Evolutionary conservation across 495 filamentous ascomycete species (phyloP).

Genomic region (Penicillium cosmopolitanum): DNA sequence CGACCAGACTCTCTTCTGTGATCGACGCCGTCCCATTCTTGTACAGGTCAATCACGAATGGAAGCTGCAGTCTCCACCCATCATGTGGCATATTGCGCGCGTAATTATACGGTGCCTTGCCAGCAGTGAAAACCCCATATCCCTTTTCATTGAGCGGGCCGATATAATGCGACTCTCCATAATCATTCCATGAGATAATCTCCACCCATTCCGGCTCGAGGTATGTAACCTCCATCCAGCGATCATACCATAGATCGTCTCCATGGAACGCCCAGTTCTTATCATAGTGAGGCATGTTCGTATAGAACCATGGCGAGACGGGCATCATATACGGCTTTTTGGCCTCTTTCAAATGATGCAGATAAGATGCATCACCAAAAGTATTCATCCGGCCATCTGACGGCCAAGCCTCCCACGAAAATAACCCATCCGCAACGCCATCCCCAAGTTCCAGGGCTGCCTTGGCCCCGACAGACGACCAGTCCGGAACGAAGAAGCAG

Average conservation of each 20-base stretch:
- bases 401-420: conserved; percentile 79
- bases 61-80: conserved; percentile 58
- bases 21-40: conserved; percentile 56
- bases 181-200: conserved; percentile 72
- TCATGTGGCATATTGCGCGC: conserved; percentile 56
- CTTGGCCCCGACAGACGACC: conserved; percentile 57
- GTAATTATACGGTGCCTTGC: conserved; percentile 55
- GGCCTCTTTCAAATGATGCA: conserved; percentile 32
- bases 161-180: conserved; percentile 77
- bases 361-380: conserved; percentile 57
- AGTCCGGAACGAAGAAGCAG: conserved; percentile 67
- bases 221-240: conserved; percentile 68
- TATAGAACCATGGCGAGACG: conserved; percentile 75
- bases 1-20: conserved; percentile 53
- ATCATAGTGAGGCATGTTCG: conserved; percentile 62
- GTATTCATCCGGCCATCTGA: conserved; percentile 58
- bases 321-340: conserved; percentile 76
- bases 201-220: conserved; percentile 65
- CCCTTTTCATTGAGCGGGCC: conserved; percentile 50
- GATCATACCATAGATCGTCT: conserved; percentile 70
- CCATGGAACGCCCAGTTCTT: conserved; percentile 76
- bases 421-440: conserved; percentile 61
- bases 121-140: conserved; percentile 46
- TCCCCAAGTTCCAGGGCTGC: conserved; percentile 38
- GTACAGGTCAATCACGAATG: conserved; percentile 66